These are phyloP conservation scores for Yarrowia galli DNA, from an alignment of 1,139 yeast species.

Conservation along the genomic window DNA sequence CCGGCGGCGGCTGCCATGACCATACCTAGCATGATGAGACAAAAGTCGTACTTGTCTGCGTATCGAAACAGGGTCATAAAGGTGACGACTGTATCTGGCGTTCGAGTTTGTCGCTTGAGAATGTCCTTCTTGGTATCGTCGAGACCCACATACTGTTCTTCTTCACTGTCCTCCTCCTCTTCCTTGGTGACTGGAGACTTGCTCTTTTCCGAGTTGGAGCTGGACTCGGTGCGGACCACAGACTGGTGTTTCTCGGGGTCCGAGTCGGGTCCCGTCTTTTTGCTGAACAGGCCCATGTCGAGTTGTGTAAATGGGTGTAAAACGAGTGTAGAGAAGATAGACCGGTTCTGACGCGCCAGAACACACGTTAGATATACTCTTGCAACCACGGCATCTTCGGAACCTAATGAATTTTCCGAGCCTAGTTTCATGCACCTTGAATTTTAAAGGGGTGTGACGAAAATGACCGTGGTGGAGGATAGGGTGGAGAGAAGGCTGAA, in stretches of 20 bases:
- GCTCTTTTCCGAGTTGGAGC: constrained; percentile 21
- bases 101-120: constrained; percentile 49
- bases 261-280: constrained; percentile 6
- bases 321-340: background rate
- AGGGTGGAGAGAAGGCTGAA: background rate
- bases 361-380: constrained; percentile 18
- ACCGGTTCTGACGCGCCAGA: background rate
- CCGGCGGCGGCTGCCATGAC: constrained; percentile 51
- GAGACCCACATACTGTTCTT: constrained; percentile 46
- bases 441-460: constrained; percentile 1
- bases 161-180: constrained; percentile 28
- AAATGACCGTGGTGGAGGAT: background rate
- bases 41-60: constrained; percentile 49
- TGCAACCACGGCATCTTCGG: constrained; percentile 27
- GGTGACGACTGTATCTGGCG: constrained; percentile 45
- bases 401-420: constrained; percentile 30
- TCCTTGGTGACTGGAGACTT: constrained; percentile 17
- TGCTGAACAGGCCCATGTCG: constrained; percentile 24
- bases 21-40: constrained; percentile 47
- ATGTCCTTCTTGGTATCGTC: constrained; percentile 49
- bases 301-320: background rate
- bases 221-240: constrained; percentile 29
- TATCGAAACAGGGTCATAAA: constrained; percentile 51
- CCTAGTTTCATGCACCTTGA: constrained; percentile 13
- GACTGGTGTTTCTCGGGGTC: constrained; percentile 26